Base-by-base conservation (phyloP, 139 green algal species). In the Deuterostichococcus epilithicus region DNA sequence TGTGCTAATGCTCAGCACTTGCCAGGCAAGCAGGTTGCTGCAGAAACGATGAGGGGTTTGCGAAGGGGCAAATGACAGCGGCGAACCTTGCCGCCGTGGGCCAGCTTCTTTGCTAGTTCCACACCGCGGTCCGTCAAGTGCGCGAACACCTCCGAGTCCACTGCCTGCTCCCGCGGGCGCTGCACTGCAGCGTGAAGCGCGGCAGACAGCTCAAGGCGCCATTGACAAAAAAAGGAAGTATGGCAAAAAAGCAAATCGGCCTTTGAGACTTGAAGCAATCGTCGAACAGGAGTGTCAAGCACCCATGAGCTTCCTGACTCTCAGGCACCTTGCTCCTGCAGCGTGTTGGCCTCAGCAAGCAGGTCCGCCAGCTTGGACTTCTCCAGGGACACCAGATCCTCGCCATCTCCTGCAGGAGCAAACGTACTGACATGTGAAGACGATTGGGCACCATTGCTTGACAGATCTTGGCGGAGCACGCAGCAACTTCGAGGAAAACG, bases 111-210 rank as follows among this genome's bases (percentile, higher is more conserved):
- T 3, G 88, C 81, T 0, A 77, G 47, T 15, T 86, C 80, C n/a
- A 80, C 65, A 4, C 71, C 81, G 32, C 36, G 77, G 5, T 83
- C 78, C 0, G 87, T 80, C 0, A 94, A 37, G 45, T 85, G 36
- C 1, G 28, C 45, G 68, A 95, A 88, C 18, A 89, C 32, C 65
- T 92, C 87, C 1, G 86, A 79, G 38, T 92, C 88, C 15, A 85
- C 45, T 0, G 84, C 83, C 47, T 87, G 75, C 52, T 95, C 90
- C n/a, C 81, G 80, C 0, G 90, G 84, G 65, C 83, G 84, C 22
- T 82, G 71, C 18, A 90, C 81, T 88, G 77, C 42, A 75, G 10
- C 13, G 34, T 1, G n/a, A n/a, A n/a, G n/a, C n/a, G n/a, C n/a
- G n/a, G n/a, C n/a, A n/a, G n/a, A n/a, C n/a, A n/a, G n/a, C n/a